phyloP scores from a whole-genome alignment of 306 rosid species.

The Abrus pulchellus region DNA sequence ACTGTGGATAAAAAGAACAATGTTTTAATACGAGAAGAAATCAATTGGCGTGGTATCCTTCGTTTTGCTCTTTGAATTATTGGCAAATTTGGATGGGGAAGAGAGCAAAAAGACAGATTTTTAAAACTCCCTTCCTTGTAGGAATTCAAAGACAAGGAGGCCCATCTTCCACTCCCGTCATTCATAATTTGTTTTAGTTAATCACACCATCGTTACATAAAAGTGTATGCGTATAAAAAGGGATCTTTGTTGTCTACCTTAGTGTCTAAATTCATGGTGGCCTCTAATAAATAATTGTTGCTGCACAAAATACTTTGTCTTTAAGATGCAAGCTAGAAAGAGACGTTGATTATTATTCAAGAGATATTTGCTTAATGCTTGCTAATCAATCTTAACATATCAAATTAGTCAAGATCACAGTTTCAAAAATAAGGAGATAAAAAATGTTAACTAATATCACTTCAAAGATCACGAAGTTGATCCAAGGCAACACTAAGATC shows the following conservation, averaged over 20 bases:
- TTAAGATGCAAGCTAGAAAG: constrained; percentile 23
- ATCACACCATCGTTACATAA: constrained; percentile 23
- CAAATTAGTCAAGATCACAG: not conserved
- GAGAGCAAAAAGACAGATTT: constrained; percentile 46
- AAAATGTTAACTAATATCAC: not conserved
- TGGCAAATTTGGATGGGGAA: constrained; percentile 43
- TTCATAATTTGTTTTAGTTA: constrained; percentile 30
- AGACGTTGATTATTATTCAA: not conserved
- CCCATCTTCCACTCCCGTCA: constrained; percentile 36
- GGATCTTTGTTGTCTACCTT: constrained; percentile 55
- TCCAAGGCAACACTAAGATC: not conserved
- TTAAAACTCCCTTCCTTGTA: constrained; percentile 43
- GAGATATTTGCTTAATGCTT: too few species aligned
- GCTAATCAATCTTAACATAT: not conserved
- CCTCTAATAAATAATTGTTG: constrained; percentile 29
- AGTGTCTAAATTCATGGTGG: constrained; percentile 41
- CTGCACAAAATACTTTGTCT: constrained; percentile 16
- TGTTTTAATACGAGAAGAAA: constrained; percentile 49
- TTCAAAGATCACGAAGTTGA: not conserved
- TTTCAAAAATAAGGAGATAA: not conserved
- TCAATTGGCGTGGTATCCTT: constrained; percentile 37
- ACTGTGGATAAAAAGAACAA: constrained; percentile 50
- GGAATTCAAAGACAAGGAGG: constrained; percentile 42
- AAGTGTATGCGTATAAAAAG: constrained; percentile 49
- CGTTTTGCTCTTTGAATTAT: constrained; percentile 45